phyloP scores from a whole-genome alignment of 352 stramenopile species.

The Globisporangium cylindrosporum region DNA sequence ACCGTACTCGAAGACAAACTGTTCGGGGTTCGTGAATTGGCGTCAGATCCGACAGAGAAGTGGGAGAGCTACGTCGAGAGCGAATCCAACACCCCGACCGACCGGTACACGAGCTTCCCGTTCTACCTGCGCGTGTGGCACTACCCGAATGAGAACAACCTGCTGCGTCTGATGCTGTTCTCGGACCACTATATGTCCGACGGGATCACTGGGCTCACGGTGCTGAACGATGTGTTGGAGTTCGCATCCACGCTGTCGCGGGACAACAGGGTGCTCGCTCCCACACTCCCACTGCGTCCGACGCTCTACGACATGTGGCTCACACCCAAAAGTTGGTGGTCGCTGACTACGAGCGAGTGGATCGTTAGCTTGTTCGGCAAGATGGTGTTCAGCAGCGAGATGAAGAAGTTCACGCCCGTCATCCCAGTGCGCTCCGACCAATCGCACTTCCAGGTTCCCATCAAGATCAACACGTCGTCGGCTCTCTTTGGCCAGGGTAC shows the following conservation, averaged over 20 bases:
- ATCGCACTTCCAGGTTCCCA: constrained; percentile 29
- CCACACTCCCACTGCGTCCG: constrained; percentile 17
- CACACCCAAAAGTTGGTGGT: constrained; percentile 16
- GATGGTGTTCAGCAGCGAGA: not conserved
- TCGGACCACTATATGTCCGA: constrained; percentile 19
- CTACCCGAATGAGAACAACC: constrained; percentile 23
- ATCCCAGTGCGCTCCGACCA: constrained; percentile 24
- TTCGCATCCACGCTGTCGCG: constrained; percentile 17
- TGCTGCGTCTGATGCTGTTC: constrained; percentile 30
- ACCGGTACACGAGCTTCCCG: constrained; percentile 48
- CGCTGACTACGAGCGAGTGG: constrained; percentile 16
- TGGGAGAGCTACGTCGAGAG: constrained; percentile 34
- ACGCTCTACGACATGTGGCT: constrained; percentile 33
- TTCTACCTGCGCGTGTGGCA: constrained; percentile 54
- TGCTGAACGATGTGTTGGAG: constrained; percentile 36
- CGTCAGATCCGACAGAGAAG: constrained; percentile 11
- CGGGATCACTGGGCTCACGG: constrained; percentile 29
- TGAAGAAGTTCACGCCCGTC: constrained; percentile 2
- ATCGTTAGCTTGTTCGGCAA: constrained; percentile 21
- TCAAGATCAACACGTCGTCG: constrained; percentile 24
- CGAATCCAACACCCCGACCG: constrained; percentile 30
- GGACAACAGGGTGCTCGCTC: too few relatives aligned
- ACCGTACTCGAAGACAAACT: constrained; percentile 2
- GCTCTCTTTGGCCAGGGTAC: constrained; percentile 39
- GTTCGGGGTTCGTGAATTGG: constrained; percentile 22